A percentile compares a stretch with the other conserved stretches of the same genome.
These are phyloP conservation scores for Lablab purpureus DNA, from an alignment of 306 rosid species.

Conservation along the genomic window DNA sequence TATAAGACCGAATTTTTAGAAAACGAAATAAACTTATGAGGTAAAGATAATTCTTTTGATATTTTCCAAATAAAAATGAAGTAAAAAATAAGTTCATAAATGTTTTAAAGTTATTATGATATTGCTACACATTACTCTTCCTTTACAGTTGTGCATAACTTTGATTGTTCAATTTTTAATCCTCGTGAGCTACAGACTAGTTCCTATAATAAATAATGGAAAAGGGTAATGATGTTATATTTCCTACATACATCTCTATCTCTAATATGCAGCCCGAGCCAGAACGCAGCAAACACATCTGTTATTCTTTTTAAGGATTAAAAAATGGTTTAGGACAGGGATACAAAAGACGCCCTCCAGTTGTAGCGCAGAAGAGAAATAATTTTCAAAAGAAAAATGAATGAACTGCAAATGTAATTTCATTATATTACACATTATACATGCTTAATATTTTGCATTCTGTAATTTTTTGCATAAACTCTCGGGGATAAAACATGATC, in stretches of 20 bases:
- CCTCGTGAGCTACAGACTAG: too few relatives aligned
- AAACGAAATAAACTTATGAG: neutral
- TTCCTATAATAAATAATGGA: too few relatives aligned
- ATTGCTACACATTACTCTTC: neutral
- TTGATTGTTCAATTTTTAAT: neutral
- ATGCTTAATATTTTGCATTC: conserved; percentile 32
- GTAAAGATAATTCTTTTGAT: neutral
- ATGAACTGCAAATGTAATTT: neutral
- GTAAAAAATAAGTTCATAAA: neutral
- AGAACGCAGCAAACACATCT: neutral
- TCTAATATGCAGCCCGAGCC: neutral
- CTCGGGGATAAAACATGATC: conserved; percentile 16
- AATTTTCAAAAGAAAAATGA: neutral
- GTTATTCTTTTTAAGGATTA: neutral
- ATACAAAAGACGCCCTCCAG: neutral
- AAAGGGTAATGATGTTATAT: too few relatives aligned
- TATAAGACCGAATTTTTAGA: neutral
- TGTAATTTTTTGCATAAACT: conserved; percentile 15
- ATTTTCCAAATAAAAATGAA: neutral
- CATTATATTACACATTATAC: neutral
- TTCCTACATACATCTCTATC: neutral
- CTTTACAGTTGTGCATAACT: neutral
- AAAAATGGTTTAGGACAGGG: neutral
- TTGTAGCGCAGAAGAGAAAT: neutral
- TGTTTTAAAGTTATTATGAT: neutral